Conservation (phyloP, 192 early-diverging fungal species). For the Chytriomyces confervae region DNA sequence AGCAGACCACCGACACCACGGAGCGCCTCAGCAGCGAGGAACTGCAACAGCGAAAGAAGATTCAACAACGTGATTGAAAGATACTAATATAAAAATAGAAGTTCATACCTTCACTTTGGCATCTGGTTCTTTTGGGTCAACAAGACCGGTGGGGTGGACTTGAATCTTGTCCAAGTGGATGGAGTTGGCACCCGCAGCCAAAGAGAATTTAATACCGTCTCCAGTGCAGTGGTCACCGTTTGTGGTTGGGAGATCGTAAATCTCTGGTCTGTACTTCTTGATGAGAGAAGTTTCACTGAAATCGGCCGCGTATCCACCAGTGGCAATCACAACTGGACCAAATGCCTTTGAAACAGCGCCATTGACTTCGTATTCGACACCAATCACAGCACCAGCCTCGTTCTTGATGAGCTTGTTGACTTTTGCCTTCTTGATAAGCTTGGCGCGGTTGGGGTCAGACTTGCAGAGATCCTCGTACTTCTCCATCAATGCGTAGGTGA, state of each 20-base stretch:
- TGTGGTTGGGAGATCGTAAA: constrained; percentile 78
- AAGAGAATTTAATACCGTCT: constrained; percentile 90
- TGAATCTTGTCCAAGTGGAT: constrained; percentile 97
- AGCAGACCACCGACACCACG: constrained; percentile 92
- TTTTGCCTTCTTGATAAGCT: constrained; percentile 82
- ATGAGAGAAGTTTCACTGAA: constrained; percentile 78
- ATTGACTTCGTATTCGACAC: constrained; percentile 74
- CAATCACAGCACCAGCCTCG: constrained; percentile 68
- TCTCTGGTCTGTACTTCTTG: constrained; percentile 75
- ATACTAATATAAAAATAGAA: background rate
- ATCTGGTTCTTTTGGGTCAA: constrained; percentile 85
- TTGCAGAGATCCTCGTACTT: constrained; percentile 74
- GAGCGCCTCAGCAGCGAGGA: constrained; percentile 94
- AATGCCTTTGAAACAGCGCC: constrained; percentile 66
- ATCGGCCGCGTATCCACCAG: constrained; percentile 95
- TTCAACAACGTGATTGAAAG: background rate
- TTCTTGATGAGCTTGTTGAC: constrained; percentile 77
- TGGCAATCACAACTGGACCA: constrained; percentile 87
- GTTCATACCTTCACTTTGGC: constrained; percentile 76
- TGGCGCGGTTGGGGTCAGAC: constrained; percentile 71
- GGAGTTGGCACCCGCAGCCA: constrained; percentile 78
- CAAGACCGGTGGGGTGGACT: constrained; percentile 96
- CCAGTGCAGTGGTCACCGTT: constrained; percentile 95
- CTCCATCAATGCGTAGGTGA: constrained; percentile 89
- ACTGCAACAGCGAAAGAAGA: constrained; percentile 43